Percentiles rank a stretch among this genome's conserved stretches.
Evolutionary conservation across 257 asterid species (phyloP).

Genomic region (Nicotiana paniculata): DNA sequence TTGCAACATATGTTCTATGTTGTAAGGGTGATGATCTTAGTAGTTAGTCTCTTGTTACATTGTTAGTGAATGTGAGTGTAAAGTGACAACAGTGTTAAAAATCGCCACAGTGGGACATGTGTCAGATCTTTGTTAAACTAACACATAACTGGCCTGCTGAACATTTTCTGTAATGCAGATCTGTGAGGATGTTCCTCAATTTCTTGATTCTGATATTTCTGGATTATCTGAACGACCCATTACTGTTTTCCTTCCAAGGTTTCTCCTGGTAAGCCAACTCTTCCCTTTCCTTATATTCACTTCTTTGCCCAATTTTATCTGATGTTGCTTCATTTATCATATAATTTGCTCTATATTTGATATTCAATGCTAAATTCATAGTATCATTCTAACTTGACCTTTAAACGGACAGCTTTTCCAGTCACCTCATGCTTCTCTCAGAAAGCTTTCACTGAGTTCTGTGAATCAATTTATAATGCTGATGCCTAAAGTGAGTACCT

Average conservation of each 20-base stretch:
- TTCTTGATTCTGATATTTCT: slow-evolving; percentile 71
- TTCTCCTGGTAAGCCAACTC: slow-evolving; percentile 57
- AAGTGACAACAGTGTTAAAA: background rate
- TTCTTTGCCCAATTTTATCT: background rate
- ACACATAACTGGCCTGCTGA: background rate
- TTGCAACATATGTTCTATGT: background rate
- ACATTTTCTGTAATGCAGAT: slow-evolving; percentile 31
- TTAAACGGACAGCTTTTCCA: slow-evolving; percentile 73
- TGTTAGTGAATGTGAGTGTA: background rate
- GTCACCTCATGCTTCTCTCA: slow-evolving; percentile 62
- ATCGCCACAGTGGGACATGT: background rate
- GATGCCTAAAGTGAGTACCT: slow-evolving; percentile 77
- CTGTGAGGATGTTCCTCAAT: slow-evolving; percentile 79
- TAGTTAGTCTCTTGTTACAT: background rate
- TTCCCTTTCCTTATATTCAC: background rate
- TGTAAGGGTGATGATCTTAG: background rate
- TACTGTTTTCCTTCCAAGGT: slow-evolving; percentile 77
- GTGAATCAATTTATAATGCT: slow-evolving; percentile 92
- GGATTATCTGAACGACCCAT: slow-evolving; percentile 87
- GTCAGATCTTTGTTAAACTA: background rate
- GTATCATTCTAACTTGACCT: slow-evolving; percentile 8
- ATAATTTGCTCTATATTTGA: background rate
- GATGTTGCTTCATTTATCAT: background rate
- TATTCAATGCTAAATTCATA: background rate
- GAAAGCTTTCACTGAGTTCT: slow-evolving; percentile 82